Conservation (phyloP, 1,284 basidiomycete genomes). For the Trichosporon sp. region DNA sequence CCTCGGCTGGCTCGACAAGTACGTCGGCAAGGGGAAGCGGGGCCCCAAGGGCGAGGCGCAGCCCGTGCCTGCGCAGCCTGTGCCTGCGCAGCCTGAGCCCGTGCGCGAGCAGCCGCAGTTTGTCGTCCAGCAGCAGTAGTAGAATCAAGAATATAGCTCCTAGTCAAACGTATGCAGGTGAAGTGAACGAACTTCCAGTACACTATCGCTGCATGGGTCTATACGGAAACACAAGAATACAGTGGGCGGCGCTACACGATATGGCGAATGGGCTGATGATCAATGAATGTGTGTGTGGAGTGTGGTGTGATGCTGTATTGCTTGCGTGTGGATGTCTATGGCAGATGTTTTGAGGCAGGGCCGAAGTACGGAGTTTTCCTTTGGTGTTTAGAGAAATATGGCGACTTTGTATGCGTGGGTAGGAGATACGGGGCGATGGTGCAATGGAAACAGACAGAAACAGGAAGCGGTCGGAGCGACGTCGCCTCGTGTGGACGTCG, state of each 20-base stretch:
- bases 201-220: not conserved
- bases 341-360: not conserved
- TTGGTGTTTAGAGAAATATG: not conserved
- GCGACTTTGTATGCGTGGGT: not conserved
- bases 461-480: not conserved
- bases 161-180: not conserved
- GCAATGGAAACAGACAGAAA: not conserved
- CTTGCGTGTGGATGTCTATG: not conserved
- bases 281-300: not conserved
- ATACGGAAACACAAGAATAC: not conserved
- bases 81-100: not conserved
- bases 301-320: not conserved
- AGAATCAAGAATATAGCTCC: not conserved
- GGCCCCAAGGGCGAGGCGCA: not conserved
- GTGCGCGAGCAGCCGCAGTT: not conserved
- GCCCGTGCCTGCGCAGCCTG: no score
- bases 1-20: constrained; percentile 77
- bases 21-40: constrained; percentile 54
- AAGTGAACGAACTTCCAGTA: not conserved
- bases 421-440: not conserved
- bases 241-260: not conserved
- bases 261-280: not conserved
- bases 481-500: not conserved
- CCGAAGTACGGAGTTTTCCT: not conserved
- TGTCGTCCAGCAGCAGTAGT: not conserved